These are phyloP conservation scores for Geoglossum cookeanum DNA, from an alignment of 2,329 filamentous ascomycete species.

Conservation along the genomic window DNA sequence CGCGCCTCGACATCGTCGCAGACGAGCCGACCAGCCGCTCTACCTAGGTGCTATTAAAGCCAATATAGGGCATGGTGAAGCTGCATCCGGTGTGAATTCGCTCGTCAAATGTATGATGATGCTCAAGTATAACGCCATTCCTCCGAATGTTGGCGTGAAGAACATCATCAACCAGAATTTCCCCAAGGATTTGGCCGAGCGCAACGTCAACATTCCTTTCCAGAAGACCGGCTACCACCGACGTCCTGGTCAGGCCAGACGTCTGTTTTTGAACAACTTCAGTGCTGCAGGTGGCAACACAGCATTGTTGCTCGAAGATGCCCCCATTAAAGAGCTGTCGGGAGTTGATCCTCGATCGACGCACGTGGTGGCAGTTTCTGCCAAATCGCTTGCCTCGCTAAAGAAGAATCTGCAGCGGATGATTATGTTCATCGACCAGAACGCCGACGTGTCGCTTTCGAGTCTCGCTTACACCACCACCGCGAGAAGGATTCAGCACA, in stretches of 20 bases:
- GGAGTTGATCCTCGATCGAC: conserved; percentile 32
- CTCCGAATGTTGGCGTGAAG: conserved; percentile 50
- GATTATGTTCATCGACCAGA: conserved; percentile 31
- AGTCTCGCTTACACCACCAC: conserved; percentile 49
- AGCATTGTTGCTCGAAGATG: conserved; percentile 44
- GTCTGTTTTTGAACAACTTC: conserved; percentile 38
- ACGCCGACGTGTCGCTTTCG: conserved; percentile 30
- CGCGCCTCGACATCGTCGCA: conserved; percentile 30
- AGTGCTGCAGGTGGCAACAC: conserved; percentile 55
- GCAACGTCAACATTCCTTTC: conserved; percentile 39
- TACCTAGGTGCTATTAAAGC: conserved; percentile 44
- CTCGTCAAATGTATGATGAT: conserved; percentile 22
- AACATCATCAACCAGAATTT: conserved; percentile 40
- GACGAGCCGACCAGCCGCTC: conserved; percentile 30
- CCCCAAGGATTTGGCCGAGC: conserved; percentile 34
- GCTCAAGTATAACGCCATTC: conserved; percentile 35
- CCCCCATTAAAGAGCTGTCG: conserved; percentile 21
- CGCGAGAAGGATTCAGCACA: conserved; percentile 31
- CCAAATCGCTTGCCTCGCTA: conserved; percentile 31
- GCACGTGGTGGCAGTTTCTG: conserved; percentile 39
- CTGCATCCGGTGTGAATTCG: conserved; percentile 33
- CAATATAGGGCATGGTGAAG: conserved; percentile 44
- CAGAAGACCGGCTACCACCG: conserved; percentile 24
- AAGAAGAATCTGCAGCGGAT: conserved; percentile 36
- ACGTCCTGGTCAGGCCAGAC: background rate